Conservation (phyloP, 345 rosid species). For the Hypericum perforatum region DNA sequence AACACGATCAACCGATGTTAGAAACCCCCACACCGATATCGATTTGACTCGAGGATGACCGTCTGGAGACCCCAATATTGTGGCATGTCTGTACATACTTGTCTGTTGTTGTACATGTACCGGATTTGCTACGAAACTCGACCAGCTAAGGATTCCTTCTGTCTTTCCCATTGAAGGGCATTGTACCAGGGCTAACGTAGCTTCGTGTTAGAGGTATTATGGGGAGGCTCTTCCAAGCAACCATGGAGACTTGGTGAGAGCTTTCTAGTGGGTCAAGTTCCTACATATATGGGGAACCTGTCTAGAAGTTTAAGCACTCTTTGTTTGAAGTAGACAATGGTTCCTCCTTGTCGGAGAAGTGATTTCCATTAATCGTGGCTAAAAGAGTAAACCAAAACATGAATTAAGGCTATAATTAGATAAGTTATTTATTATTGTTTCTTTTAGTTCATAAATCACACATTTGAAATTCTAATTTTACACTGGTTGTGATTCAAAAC, state of each 20-base stretch:
- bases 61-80: conserved; percentile 44
- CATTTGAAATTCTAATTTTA: no score
- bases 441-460: no score
- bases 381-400: no score
- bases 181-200: conserved; percentile 33
- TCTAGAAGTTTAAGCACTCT: no score
- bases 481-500: no score
- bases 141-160: conserved; percentile 10
- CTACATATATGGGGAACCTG: no score
- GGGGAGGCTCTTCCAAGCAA: conserved; percentile 5
- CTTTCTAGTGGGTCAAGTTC: background rate
- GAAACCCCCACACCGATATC: conserved; percentile 70
- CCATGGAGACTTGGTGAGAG: conserved; percentile 7
- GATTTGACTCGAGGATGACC: conserved; percentile 81
- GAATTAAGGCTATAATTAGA: no score
- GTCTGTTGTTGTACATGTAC: conserved; percentile 54
- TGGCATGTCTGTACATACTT: conserved; percentile 56
- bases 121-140: conserved; percentile 14
- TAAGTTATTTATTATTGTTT: no score
- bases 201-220: conserved; percentile 18
- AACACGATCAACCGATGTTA: conserved; percentile 52
- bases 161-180: conserved; percentile 11
- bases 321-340: no score
- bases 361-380: no score
- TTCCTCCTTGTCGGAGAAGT: no score